phyloP scores from a whole-genome alignment of 2,329 filamentous ascomycete species.

The Clonostachys rhizophaga region DNA sequence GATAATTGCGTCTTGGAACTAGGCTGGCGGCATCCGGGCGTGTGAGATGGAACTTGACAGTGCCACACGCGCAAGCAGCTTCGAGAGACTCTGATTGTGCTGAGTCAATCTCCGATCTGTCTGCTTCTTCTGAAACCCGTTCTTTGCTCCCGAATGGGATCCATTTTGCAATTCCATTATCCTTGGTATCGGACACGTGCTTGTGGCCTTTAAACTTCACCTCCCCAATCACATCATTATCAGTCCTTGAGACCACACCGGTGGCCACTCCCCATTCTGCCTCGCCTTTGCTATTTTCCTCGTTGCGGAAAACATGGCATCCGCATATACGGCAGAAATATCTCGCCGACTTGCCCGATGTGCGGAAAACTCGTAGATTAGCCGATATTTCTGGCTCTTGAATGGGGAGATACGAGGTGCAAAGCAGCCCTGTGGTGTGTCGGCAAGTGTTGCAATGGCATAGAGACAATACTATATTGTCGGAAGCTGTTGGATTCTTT shows the following conservation, averaged over 20 bases:
- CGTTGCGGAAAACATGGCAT: background rate
- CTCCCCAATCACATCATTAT: background rate
- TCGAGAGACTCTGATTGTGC: slow-evolving; percentile 3
- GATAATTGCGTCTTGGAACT: slow-evolving; percentile 37
- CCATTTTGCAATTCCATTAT: slow-evolving; percentile 29
- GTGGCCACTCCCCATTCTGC: slow-evolving; percentile 28
- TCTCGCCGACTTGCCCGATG: background rate
- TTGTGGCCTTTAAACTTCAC: slow-evolving; percentile 7
- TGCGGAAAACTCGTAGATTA: slow-evolving; percentile 7
- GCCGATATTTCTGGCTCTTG: slow-evolving; percentile 2
- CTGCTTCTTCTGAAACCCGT: background rate
- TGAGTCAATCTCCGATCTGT: background rate
- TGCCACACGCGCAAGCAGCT: slow-evolving; percentile 23
- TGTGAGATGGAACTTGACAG: slow-evolving; percentile 51
- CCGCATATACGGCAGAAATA: slow-evolving; percentile 1
- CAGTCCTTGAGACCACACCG: slow-evolving; percentile 17
- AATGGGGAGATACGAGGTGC: slow-evolving; percentile 27
- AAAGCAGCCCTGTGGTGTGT: slow-evolving; percentile 27
- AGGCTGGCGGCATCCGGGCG: slow-evolving; percentile 43
- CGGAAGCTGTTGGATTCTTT: background rate
- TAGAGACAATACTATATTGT: slow-evolving; percentile 6
- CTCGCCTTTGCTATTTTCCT: background rate
- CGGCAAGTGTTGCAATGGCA: slow-evolving; percentile 25
- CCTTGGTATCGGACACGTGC: slow-evolving; percentile 20
- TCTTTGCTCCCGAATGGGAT: slow-evolving; percentile 1